These are phyloP conservation scores for Alternaria angustiovoidea DNA, from an alignment of 2,329 filamentous ascomycete genomes.

Conservation along the genomic window DNA sequence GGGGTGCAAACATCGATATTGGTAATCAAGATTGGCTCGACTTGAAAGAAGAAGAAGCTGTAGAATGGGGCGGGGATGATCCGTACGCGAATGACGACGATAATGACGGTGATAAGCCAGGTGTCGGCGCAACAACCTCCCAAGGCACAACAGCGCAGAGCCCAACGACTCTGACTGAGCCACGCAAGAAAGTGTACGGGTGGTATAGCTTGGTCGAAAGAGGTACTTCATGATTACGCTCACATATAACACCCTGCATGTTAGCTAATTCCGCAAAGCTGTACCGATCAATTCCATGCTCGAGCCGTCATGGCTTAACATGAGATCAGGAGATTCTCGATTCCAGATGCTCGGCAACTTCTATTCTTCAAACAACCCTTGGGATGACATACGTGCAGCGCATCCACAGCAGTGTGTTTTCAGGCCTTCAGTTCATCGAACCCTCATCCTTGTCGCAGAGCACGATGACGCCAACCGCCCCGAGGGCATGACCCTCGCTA, in stretches of 20 bases:
- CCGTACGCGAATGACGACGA: background rate
- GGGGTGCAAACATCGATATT: conserved; percentile 5
- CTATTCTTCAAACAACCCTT: background rate
- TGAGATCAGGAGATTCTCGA: conserved; percentile 3
- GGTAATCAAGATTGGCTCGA: conserved; percentile 10
- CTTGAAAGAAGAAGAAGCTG: conserved; percentile 2
- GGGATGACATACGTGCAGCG: background rate
- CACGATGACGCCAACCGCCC: background rate
- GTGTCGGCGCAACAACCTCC: background rate
- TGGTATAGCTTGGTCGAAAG: conserved; percentile 5
- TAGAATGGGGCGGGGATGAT: background rate
- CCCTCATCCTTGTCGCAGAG: conserved; percentile 1
- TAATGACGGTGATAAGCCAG: background rate
- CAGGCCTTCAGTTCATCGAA: background rate
- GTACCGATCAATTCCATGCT: conserved; percentile 4
- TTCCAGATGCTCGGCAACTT: conserved; percentile 6
- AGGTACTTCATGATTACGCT: background rate
- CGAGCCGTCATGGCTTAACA: background rate
- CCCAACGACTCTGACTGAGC: background rate
- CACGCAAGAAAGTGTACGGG: background rate
- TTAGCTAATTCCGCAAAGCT: background rate
- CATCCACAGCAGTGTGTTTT: conserved; percentile 2
- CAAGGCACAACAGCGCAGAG: background rate
- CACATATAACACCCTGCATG: background rate
- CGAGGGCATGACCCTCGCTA: background rate